phyloP scores from a whole-genome alignment of 2,329 filamentous ascomycete species.

The Verticillium nonalfalfae region DNA sequence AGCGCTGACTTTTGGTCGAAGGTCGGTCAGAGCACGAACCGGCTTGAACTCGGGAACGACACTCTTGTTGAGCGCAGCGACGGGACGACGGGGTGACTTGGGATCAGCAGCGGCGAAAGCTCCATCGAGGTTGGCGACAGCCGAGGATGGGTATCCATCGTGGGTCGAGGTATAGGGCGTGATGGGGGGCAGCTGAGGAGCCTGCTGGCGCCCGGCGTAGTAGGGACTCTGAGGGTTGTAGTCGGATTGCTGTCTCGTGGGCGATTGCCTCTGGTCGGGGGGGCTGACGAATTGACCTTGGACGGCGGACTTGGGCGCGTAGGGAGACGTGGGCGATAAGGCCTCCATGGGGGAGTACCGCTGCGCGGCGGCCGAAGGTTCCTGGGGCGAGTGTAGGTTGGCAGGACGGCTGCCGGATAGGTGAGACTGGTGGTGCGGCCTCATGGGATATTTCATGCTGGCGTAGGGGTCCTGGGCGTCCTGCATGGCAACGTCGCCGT shows the following conservation, averaged over 20 bases:
- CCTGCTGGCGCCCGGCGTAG: constrained; percentile 40
- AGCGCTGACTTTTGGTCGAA: constrained; percentile 75
- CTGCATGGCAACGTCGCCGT: constrained; percentile 79
- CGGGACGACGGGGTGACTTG: constrained; percentile 51
- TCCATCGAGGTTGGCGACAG: constrained; percentile 65
- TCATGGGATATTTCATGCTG: constrained; percentile 78
- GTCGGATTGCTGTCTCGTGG: constrained; percentile 56
- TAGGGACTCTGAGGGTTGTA: constrained; percentile 56
- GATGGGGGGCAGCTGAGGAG: constrained; percentile 69
- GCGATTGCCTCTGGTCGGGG: constrained; percentile 65
- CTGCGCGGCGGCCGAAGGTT: constrained; percentile 77
- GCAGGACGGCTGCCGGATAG: constrained; percentile 43
- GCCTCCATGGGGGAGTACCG: constrained; percentile 96
- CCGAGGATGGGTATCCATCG: constrained; percentile 67
- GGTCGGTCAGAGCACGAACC: constrained; percentile 63
- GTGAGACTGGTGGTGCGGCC: constrained; percentile 72
- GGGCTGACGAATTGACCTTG: constrained; percentile 46
- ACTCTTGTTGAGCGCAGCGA: constrained; percentile 48
- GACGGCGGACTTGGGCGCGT: constrained; percentile 52
- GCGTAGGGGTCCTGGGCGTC: constrained; percentile 78
- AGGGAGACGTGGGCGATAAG: constrained; percentile 73
- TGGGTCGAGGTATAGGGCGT: constrained; percentile 61
- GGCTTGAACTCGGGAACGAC: constrained; percentile 86
- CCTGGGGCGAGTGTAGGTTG: constrained; percentile 67
- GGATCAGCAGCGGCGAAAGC: constrained; percentile 47